Conservation (phyloP, 148 eudicot genomes). For the Fagopyrum esculentum region DNA sequence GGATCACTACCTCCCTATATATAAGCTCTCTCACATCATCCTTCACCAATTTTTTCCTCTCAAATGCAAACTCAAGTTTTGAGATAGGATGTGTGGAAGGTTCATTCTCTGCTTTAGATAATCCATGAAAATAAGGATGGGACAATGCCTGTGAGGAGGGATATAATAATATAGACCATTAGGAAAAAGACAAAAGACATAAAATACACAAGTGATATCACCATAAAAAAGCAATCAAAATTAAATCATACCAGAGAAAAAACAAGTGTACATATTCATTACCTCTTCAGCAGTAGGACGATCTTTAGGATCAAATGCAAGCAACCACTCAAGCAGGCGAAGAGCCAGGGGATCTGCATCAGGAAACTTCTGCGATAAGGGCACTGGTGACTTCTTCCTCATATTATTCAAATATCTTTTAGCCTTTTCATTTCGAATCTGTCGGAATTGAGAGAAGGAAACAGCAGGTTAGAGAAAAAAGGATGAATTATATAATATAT, state of each 20-base stretch:
- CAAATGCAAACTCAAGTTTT: conserved; percentile 50
- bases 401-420: conserved; percentile 70
- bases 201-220: conserved; percentile 12
- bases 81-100: conserved; percentile 42
- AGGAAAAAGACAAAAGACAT: neutral
- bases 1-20: conserved; percentile 20
- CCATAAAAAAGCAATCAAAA: conserved; percentile 15
- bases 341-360: conserved; percentile 87
- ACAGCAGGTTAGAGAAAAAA: neutral
- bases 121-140: conserved; percentile 42
- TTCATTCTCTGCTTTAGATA: conserved; percentile 41
- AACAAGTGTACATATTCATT: neutral
- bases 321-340: conserved; percentile 76
- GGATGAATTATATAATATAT: neutral
- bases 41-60: conserved; percentile 36
- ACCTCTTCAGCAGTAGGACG: conserved; percentile 90
- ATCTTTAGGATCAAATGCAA: conserved; percentile 93
- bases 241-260: conserved; percentile 8
- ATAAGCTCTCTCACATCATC: conserved; percentile 50
- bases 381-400: conserved; percentile 66
- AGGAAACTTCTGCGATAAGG: conserved; percentile 70
- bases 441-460: conserved; percentile 4
- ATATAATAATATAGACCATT: neutral
- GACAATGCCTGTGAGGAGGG: conserved; percentile 26
- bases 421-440: conserved; percentile 72